These are phyloP conservation scores for Trichoderma sp. DNA, from an alignment of 2,329 filamentous ascomycete genomes.

Conservation along the genomic window DNA sequence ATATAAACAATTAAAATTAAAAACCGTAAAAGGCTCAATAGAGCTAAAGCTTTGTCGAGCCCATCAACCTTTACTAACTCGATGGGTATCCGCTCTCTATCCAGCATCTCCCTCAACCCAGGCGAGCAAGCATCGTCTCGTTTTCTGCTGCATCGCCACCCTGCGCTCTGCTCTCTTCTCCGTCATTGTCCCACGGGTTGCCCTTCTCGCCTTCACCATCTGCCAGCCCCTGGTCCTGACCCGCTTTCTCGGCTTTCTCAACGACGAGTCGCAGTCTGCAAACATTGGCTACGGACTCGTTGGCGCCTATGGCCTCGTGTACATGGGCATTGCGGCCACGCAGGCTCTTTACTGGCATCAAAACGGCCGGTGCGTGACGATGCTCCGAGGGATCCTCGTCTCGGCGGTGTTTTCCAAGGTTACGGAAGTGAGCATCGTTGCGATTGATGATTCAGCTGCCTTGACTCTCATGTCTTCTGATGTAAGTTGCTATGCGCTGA, in stretches of 20 bases:
- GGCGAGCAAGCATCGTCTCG: slow-evolving; percentile 10
- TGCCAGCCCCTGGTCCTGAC: slow-evolving; percentile 45
- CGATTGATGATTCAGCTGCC: slow-evolving; percentile 40
- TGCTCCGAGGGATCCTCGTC: slow-evolving; percentile 40
- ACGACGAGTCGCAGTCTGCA: slow-evolving; percentile 33
- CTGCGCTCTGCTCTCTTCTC: slow-evolving; percentile 39
- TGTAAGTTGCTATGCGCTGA: slow-evolving; percentile 31
- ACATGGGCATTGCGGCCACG: slow-evolving; percentile 39
- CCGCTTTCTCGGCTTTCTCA: slow-evolving; percentile 36
- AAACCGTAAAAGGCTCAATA: not conserved
- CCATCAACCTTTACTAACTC: slow-evolving; percentile 14
- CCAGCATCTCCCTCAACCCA: slow-evolving; percentile 14
- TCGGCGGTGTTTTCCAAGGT: slow-evolving; percentile 42
- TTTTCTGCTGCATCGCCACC: slow-evolving; percentile 35
- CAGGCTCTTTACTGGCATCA: slow-evolving; percentile 34
- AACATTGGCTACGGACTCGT: slow-evolving; percentile 41
- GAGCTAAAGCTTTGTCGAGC: slow-evolving; percentile 2
- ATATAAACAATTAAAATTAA: not conserved
- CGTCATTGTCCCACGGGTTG: slow-evolving; percentile 40
- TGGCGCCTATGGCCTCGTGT: slow-evolving; percentile 41
- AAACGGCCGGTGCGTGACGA: slow-evolving; percentile 41
- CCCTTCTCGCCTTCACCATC: slow-evolving; percentile 43
- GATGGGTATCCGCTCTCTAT: not conserved
- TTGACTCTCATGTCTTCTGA: slow-evolving; percentile 50
- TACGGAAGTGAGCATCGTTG: slow-evolving; percentile 37